Percentiles rank a stretch among this genome's conserved stretches.
Conservation (phyloP, 2,329 filamentous ascomycete species). For the Incumbomyces lentus region DNA sequence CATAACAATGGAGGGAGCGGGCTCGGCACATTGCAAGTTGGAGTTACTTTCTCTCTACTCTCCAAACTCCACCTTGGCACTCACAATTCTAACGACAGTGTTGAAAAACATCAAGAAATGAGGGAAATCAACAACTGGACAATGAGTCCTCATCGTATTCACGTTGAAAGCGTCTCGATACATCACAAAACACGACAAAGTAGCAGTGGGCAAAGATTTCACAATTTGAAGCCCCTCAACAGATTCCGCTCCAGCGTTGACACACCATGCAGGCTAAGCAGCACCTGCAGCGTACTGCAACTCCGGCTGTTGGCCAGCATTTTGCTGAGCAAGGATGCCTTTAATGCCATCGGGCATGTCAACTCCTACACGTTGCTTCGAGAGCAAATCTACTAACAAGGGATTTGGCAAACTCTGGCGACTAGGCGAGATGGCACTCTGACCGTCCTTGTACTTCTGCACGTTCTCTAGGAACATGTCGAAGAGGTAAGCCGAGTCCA, state of each 20-base stretch:
- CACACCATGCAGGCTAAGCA: constrained; percentile 10
- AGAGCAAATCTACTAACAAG: constrained; percentile 78
- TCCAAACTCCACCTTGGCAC: no score
- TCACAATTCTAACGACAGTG: no score
- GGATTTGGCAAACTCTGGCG: constrained; percentile 82
- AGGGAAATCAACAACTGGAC: no score
- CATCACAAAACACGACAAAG: no score
- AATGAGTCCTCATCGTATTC: no score
- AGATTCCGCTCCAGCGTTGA: not conserved
- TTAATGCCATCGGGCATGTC: constrained; percentile 52
- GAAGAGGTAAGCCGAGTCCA: constrained; percentile 92
- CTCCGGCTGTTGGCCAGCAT: constrained; percentile 12
- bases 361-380: constrained; percentile 91
- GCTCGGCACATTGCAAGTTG: no score
- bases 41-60: no score
- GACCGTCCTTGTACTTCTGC: constrained; percentile 74
- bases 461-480: constrained; percentile 93
- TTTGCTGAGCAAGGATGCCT: constrained; percentile 25
- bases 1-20: not conserved
- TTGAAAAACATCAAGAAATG: no score
- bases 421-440: constrained; percentile 57
- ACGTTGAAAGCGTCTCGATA: no score
- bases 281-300: constrained; percentile 19
- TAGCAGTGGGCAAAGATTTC: not conserved
- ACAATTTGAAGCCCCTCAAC: not conserved